Evolutionary conservation across 1,139 yeast species (phyloP).

Genomic region (Suhomyces choctaworum): DNA sequence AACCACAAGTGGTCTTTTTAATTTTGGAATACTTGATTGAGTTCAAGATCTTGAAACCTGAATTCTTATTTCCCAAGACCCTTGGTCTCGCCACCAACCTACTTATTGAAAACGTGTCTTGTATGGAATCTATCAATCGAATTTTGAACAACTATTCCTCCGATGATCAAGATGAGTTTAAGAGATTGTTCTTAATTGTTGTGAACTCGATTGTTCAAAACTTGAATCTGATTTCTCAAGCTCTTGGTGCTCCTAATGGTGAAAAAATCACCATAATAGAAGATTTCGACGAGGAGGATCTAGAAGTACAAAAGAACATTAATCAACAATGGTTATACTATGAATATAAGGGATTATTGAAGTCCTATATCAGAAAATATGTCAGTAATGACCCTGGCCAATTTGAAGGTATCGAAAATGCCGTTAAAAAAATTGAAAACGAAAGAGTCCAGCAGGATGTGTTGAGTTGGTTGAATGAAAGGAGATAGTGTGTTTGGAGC

Average conservation of each 20-base stretch:
- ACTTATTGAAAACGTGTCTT: slow-evolving; percentile 44
- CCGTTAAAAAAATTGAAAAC: slow-evolving; percentile 28
- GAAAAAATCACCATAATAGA: slow-evolving; percentile 28
- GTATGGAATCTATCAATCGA: slow-evolving; percentile 48
- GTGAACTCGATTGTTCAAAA: slow-evolving; percentile 39
- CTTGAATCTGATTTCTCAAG: slow-evolving; percentile 31
- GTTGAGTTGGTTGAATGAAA: slow-evolving; percentile 33
- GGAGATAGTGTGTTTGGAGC: background rate
- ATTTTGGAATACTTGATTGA: slow-evolving; percentile 65
- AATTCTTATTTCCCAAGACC: slow-evolving; percentile 43
- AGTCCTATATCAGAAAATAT: slow-evolving; percentile 40
- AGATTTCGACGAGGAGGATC: slow-evolving; percentile 28
- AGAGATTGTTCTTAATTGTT: slow-evolving; percentile 31
- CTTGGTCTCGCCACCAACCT: slow-evolving; percentile 38
- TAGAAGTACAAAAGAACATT: slow-evolving; percentile 25
- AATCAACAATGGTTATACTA: slow-evolving; percentile 47
- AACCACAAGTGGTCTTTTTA: slow-evolving; percentile 78
- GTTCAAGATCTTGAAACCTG: slow-evolving; percentile 46
- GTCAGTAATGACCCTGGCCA: slow-evolving; percentile 21
- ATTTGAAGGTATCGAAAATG: slow-evolving; percentile 23
- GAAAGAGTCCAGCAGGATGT: slow-evolving; percentile 30
- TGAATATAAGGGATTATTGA: slow-evolving; percentile 46
- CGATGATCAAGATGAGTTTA: slow-evolving; percentile 17
- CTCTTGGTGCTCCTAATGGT: slow-evolving; percentile 26
- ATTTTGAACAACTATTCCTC: slow-evolving; percentile 26